These are phyloP conservation scores for Neofusicoccum ribis DNA, from an alignment of 2,329 filamentous ascomycete species.

Conservation along the genomic window DNA sequence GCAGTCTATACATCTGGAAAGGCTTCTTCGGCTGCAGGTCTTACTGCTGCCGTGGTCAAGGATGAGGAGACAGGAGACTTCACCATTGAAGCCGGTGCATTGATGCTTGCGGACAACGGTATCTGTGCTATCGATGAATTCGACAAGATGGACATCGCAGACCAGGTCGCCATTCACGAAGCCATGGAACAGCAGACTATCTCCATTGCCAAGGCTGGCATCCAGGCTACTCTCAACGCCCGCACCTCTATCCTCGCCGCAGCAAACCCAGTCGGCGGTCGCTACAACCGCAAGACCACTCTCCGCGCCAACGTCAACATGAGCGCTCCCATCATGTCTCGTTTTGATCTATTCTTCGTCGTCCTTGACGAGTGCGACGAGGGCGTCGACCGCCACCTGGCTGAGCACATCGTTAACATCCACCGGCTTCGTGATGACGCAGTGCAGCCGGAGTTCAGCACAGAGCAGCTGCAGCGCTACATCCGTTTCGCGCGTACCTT, in stretches of 20 bases:
- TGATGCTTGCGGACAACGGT: conserved; percentile 96
- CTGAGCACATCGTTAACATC: conserved; percentile 90
- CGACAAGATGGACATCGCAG: conserved; percentile 97
- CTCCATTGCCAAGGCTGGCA: conserved; percentile 96
- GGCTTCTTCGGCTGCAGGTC: conserved; percentile 93
- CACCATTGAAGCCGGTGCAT: conserved; percentile 94
- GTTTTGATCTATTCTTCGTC: conserved; percentile 98
- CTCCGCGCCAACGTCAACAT: conserved; percentile 96
- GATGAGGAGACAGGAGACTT: conserved; percentile 98
- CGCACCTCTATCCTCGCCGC: conserved; percentile 93
- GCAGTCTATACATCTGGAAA: conserved; percentile 98
- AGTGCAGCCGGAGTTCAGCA: conserved; percentile 89
- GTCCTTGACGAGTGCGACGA: conserved; percentile 97
- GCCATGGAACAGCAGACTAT: conserved; percentile 99
- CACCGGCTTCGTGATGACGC: conserved; percentile 92
- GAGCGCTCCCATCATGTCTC: conserved; percentile 98
- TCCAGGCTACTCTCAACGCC: conserved; percentile 95
- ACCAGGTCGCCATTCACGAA: conserved; percentile 99
- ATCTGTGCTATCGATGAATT: conserved; percentile 99
- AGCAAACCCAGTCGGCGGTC: conserved; percentile 90
- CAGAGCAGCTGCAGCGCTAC: conserved; percentile 93
- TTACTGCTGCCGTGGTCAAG: conserved; percentile 95
- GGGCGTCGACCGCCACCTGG: conserved; percentile 82
- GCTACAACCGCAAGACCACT: conserved; percentile 96
- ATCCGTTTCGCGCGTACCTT: conserved; percentile 96